Evolutionary conservation across 345 rosid genomes (phyloP).

Genomic region (Acer campestre): DNA sequence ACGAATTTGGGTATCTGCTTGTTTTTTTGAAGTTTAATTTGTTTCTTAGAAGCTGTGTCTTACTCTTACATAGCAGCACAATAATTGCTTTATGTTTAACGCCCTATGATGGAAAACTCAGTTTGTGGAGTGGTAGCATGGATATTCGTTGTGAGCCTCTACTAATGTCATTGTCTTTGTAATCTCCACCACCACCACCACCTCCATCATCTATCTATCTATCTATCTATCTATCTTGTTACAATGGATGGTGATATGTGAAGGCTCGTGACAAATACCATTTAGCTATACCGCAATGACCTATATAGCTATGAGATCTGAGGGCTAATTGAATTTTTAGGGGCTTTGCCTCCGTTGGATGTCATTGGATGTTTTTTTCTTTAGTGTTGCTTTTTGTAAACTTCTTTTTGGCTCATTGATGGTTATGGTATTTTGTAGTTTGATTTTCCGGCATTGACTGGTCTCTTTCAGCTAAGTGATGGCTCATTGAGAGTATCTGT

Average conservation of each 20-base stretch:
- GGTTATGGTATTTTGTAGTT: background rate
- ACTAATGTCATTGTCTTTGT: background rate
- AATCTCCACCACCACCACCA: background rate
- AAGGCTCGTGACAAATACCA: conserved; percentile 19
- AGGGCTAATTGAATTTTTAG: conserved; percentile 13
- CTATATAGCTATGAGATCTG: conserved; percentile 30
- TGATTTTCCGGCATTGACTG: background rate
- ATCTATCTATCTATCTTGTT: background rate
- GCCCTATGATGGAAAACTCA: conserved; percentile 31
- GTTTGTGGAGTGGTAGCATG: conserved; percentile 14
- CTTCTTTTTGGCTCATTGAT: background rate
- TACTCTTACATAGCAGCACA: no score
- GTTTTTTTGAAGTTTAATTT: background rate
- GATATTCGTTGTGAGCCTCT: conserved; percentile 20
- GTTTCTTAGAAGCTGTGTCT: background rate
- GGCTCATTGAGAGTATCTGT: background rate
- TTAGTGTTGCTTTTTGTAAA: background rate
- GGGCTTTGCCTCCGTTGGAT: background rate
- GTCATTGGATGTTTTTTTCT: background rate
- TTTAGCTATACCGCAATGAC: conserved; percentile 21
- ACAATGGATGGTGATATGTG: conserved; percentile 1
- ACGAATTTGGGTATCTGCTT: background rate
- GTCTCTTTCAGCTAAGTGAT: background rate
- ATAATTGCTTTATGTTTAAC: background rate
- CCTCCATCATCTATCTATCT: background rate